Conservation (phyloP, 768 basidiomycete species). For the Fibroporia radiculosa region DNA sequence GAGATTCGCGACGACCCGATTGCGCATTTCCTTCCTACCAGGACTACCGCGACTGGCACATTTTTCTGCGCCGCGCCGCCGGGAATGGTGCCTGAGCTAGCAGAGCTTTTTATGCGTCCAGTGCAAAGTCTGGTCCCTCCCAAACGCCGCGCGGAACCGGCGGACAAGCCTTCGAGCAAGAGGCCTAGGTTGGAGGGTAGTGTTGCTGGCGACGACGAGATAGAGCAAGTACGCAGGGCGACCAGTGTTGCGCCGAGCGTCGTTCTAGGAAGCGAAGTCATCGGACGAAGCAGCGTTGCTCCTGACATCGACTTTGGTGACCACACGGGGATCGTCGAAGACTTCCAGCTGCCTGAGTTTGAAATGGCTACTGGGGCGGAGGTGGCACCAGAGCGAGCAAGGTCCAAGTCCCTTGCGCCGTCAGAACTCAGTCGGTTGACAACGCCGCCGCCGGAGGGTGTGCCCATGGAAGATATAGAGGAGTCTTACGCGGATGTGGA, state of each 20-base stretch:
- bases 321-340: constrained; percentile 47
- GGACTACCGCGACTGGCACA: constrained; percentile 58
- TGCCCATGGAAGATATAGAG: constrained; percentile 47
- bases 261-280: constrained; percentile 45
- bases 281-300: constrained; percentile 47
- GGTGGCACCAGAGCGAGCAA: constrained; percentile 18
- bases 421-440: constrained; percentile 56
- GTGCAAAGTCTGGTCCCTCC: constrained; percentile 36
- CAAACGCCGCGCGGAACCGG: constrained; percentile 55
- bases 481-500: constrained; percentile 59
- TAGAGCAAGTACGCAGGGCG: constrained; percentile 68
- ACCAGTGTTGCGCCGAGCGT: constrained; percentile 55
- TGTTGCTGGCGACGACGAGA: constrained; percentile 38
- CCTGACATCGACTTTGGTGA: constrained; percentile 56
- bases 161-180: constrained; percentile 44
- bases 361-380: constrained; percentile 30
- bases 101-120: constrained; percentile 79
- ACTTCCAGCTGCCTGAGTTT: constrained; percentile 61
- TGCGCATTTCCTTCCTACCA: constrained; percentile 79
- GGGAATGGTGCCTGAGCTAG: constrained; percentile 74
- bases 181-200: constrained; percentile 50
- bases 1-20: constrained; percentile 82
- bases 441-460: constrained; percentile 54
- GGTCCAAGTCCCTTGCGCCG: constrained; percentile 40
- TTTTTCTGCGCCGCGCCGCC: constrained; percentile 84